A percentile compares a stretch with the other conserved stretches of the same genome.
These are phyloP conservation scores for Blastobotrys robertii DNA, from an alignment of 805 yeast genomes.

Conservation along the genomic window DNA sequence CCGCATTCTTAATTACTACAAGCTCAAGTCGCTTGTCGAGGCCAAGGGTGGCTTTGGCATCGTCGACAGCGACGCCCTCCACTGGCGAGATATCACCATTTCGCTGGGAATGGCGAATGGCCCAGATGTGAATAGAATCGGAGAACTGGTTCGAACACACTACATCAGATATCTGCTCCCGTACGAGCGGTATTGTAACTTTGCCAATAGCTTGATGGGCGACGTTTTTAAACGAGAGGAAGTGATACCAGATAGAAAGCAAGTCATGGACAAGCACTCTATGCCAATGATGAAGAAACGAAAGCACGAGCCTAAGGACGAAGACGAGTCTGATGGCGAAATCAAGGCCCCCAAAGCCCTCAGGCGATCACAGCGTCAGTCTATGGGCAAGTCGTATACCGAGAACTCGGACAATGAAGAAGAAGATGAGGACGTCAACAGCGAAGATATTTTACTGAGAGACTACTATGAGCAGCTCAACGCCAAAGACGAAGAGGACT, in stretches of 20 bases:
- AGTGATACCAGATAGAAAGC: no score
- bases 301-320: constrained; percentile 6
- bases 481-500: constrained; percentile 2
- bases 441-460: constrained; percentile 2
- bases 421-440: background rate
- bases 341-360: background rate
- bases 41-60: constrained; percentile 20
- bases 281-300: background rate
- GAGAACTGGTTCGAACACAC: no score
- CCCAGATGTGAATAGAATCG: no score
- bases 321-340: constrained; percentile 2
- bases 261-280: no score
- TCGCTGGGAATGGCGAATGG: background rate
- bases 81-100: background rate
- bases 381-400: no score
- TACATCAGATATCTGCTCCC: constrained; percentile 1
- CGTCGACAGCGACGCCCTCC: constrained; percentile 11
- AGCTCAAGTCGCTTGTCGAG: constrained; percentile 22
- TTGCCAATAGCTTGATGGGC: background rate
- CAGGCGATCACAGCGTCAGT: no score
- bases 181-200: constrained; percentile 6
- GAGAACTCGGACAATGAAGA: constrained; percentile 1
- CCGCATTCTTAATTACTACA: constrained; percentile 22
- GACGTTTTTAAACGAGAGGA: no score
- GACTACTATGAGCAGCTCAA: background rate